Evolutionary conservation across 73 alveolate species (phyloP).

Genomic region (Paraurostyla sp.): DNA sequence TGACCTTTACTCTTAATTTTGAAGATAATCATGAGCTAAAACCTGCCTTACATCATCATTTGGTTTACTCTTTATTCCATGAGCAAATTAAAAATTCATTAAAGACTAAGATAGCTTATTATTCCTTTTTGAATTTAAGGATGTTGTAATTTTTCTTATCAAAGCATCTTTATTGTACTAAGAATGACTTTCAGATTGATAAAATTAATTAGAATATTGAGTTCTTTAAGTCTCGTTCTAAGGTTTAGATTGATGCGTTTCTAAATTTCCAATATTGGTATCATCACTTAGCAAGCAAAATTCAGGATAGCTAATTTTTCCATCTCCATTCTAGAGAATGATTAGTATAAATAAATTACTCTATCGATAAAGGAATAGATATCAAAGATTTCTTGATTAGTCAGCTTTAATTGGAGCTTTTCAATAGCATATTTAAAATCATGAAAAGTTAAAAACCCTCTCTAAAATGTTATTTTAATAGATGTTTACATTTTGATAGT

Average conservation of each 20-base stretch:
- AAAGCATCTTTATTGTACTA: background rate
- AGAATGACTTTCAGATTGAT: background rate
- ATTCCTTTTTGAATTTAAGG: background rate
- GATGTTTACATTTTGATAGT: background rate
- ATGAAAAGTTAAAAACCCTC: constrained; percentile 30
- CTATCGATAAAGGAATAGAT: background rate
- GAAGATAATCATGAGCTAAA: background rate
- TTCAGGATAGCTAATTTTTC: constrained; percentile 1
- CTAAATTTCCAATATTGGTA: too few species aligned
- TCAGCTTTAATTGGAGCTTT: background rate
- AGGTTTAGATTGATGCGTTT: background rate
- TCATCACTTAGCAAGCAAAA: constrained; percentile 19
- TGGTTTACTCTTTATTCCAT: background rate
- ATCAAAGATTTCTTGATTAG: background rate
- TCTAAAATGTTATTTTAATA: background rate
- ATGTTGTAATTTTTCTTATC: background rate
- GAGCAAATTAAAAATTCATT: background rate
- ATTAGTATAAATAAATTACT: background rate
- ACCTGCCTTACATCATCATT: background rate
- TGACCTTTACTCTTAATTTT: background rate
- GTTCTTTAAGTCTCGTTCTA: background rate
- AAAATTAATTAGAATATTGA: background rate
- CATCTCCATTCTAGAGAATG: background rate
- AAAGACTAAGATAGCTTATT: background rate
- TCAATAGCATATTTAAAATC: constrained; percentile 40